These are phyloP conservation scores for Amanita subjunquillea DNA, from an alignment of 768 basidiomycete genomes.

Conservation along the genomic window DNA sequence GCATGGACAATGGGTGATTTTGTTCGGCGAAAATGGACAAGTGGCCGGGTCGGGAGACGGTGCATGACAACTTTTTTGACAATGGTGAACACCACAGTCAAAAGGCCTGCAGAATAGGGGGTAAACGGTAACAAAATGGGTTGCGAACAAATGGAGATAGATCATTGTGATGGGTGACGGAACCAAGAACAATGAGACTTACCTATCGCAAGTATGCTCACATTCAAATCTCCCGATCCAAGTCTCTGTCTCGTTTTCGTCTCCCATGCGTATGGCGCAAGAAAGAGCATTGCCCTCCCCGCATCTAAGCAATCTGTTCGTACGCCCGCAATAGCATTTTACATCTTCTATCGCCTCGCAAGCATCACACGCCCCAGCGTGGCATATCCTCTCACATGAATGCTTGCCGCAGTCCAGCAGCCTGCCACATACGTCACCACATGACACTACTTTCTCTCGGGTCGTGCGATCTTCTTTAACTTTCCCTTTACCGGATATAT, in stretches of 20 bases:
- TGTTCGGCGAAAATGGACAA: slow-evolving; percentile 67
- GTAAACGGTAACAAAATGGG: not conserved
- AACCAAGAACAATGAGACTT: slow-evolving; percentile 8
- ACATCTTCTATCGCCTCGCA: slow-evolving; percentile 48
- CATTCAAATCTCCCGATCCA: slow-evolving; percentile 67
- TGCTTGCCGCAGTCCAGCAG: slow-evolving; percentile 67
- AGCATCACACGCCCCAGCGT: slow-evolving; percentile 60
- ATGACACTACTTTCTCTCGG: slow-evolving; percentile 20
- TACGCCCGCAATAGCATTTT: slow-evolving; percentile 77
- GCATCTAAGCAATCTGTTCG: slow-evolving; percentile 48
- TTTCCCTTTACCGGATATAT: slow-evolving; percentile 18
- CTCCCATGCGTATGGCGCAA: slow-evolving; percentile 24
- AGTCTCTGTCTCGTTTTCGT: slow-evolving; percentile 20
- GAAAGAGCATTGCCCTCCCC: slow-evolving; percentile 42
- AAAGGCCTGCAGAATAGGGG: slow-evolving; percentile 35
- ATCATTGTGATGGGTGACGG: not conserved
- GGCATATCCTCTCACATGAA: slow-evolving; percentile 57
- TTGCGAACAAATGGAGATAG: not conserved
- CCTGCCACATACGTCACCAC: slow-evolving; percentile 32
- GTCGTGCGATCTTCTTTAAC: slow-evolving; percentile 13
- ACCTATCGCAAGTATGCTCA: slow-evolving; percentile 48
- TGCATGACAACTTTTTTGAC: slow-evolving; percentile 70
- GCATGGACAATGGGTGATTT: slow-evolving; percentile 74
- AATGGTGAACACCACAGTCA: slow-evolving; percentile 71
- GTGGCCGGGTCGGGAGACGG: slow-evolving; percentile 42